A percentile compares a stretch with the other conserved stretches of the same genome.
phyloP scores from a whole-genome alignment of 352 stramenopile species.

The Pythium aristosporum region DNA sequence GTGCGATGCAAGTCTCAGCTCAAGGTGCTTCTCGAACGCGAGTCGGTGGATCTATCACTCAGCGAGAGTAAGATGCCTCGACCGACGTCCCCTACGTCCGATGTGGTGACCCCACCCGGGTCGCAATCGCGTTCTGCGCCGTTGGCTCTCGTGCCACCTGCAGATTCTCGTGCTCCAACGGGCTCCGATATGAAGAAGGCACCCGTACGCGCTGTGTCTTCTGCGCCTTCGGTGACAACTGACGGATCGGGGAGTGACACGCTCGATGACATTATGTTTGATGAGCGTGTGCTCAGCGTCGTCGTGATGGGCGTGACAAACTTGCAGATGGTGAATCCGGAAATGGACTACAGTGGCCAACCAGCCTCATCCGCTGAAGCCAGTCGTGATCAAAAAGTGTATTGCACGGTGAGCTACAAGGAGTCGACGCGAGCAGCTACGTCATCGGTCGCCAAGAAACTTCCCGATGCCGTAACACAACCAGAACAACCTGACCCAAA shows the following conservation, averaged over 20 bases:
- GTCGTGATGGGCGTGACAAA: constrained; percentile 78
- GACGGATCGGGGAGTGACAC: constrained; percentile 66
- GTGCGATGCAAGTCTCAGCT: constrained; percentile 68
- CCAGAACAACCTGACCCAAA: background rate
- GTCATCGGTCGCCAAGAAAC: constrained; percentile 41
- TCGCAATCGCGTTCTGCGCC: constrained; percentile 6
- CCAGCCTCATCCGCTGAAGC: background rate
- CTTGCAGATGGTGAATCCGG: constrained; percentile 42
- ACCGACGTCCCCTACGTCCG: constrained; percentile 9
- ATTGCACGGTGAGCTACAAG: constrained; percentile 80
- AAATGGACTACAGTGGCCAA: background rate
- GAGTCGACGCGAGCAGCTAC: constrained; percentile 73
- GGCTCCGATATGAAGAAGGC: constrained; percentile 17
- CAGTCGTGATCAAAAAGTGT: constrained; percentile 56
- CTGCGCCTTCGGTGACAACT: constrained; percentile 48
- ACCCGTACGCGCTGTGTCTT: background rate
- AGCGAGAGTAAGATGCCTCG: constrained; percentile 12
- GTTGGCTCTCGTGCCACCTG: background rate
- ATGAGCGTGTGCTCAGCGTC: constrained; percentile 70
- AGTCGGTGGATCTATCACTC: constrained; percentile 61
- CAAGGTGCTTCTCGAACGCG: constrained; percentile 62
- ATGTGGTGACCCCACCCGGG: background rate
- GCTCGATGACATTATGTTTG: constrained; percentile 56
- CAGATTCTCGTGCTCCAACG: constrained; percentile 4
- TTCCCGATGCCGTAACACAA: constrained; percentile 1